phyloP scores from a whole-genome alignment of 2,329 filamentous ascomycete species.

The Phyllachora maydis region DNA sequence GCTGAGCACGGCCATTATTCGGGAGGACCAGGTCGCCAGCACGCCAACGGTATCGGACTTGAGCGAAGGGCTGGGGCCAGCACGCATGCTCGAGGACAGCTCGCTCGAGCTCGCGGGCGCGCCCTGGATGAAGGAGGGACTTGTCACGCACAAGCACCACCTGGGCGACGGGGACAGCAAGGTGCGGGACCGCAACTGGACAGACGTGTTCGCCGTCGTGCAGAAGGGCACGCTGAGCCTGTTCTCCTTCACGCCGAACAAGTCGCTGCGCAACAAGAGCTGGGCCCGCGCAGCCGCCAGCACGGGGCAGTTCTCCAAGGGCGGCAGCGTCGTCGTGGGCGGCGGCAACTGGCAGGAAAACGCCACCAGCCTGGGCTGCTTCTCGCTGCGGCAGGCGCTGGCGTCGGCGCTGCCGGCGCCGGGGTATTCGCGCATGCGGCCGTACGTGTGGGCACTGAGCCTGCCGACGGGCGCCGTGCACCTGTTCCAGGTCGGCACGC shows the following conservation, averaged over 20 bases:
- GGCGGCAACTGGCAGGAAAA: constrained; percentile 98
- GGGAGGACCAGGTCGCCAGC: constrained; percentile 45
- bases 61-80: constrained; percentile 37
- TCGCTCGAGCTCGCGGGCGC: constrained; percentile 77
- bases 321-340: constrained; percentile 60
- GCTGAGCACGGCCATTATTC: constrained; percentile 86
- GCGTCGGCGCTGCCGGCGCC: constrained; percentile 77
- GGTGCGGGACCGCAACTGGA: constrained; percentile 87
- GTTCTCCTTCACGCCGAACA: constrained; percentile 78
- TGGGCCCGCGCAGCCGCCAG: constrained; percentile 25
- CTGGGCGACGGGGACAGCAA: constrained; percentile 79
- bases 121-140: constrained; percentile 97
- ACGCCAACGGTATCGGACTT: constrained; percentile 29
- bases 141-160: constrained; percentile 91
- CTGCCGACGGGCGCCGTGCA: constrained; percentile 87
- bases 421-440: constrained; percentile 76
- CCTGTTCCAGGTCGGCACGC: constrained; percentile 92
- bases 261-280: constrained; percentile 47
- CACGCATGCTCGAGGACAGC: constrained; percentile 73
- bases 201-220: constrained; percentile 85
- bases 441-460: constrained; percentile 86
- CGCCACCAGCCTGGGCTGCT: constrained; percentile 72
- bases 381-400: constrained; percentile 76
- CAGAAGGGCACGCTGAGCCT: constrained; percentile 87
- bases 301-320: constrained; percentile 19